phyloP scores from a whole-genome alignment of 1,284 basidiomycete species.

The Singerocomus rubriflavus region DNA sequence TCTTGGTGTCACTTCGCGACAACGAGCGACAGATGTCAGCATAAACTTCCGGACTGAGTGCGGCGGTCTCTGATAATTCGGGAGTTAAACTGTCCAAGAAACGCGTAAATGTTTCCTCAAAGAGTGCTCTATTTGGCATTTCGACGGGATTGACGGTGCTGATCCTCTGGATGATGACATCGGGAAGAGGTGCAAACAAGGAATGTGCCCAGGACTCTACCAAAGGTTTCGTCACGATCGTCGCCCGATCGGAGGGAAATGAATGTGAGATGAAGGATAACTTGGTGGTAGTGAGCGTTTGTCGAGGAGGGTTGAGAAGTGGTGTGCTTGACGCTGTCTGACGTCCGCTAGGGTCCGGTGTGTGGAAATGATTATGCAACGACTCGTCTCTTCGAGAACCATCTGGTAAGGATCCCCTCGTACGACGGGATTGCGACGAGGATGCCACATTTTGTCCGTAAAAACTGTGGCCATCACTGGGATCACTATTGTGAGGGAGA shows the following conservation, averaged over 20 bases:
- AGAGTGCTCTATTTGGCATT: constrained; percentile 55
- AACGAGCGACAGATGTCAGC: constrained; percentile 48
- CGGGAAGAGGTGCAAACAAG: constrained; percentile 58
- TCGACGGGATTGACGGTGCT: constrained; percentile 50
- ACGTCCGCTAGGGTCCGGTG: constrained; percentile 28
- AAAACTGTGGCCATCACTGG: constrained; percentile 34
- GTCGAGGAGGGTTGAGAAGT: constrained; percentile 22
- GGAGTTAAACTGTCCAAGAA: constrained; percentile 53
- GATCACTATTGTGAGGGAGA: constrained; percentile 22
- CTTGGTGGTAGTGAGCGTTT: constrained; percentile 24
- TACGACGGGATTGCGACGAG: constrained; percentile 25
- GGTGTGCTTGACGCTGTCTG: constrained; percentile 17
- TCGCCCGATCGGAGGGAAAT: constrained; percentile 35
- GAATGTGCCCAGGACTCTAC: constrained; percentile 56
- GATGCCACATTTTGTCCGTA: constrained; percentile 39
- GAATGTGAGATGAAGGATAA: constrained; percentile 35
- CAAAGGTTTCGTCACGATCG: constrained; percentile 36
- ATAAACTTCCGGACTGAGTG: constrained; percentile 53
- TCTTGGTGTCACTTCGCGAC: constrained; percentile 38
- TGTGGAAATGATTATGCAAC: constrained; percentile 13
- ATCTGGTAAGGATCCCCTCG: constrained; percentile 25
- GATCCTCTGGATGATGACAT: constrained; percentile 46
- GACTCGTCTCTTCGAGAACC: constrained; percentile 22
- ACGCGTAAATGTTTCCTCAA: constrained; percentile 46
- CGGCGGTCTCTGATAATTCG: constrained; percentile 59